Conservation (phyloP, 169 alveolate species). For the Cryptosporidium andersoni region DNA sequence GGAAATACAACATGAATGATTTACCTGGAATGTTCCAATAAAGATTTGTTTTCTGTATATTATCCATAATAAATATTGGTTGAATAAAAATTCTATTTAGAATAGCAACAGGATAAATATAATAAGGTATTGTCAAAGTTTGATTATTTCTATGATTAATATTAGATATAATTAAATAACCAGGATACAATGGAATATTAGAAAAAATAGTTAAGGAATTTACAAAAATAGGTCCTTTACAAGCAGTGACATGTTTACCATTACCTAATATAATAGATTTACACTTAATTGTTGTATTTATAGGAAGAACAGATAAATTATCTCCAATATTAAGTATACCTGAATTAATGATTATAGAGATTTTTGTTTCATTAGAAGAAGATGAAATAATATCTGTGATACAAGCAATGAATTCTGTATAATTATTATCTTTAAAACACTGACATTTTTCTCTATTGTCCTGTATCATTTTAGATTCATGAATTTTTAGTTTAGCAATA, state of each 20-base stretch:
- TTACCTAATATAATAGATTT: slow-evolving; percentile 21
- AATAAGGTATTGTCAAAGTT: background rate
- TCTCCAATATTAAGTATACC: slow-evolving; percentile 41
- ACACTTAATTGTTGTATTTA: slow-evolving; percentile 2
- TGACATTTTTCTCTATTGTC: slow-evolving; percentile 2
- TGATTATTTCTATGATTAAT: background rate
- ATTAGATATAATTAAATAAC: slow-evolving; percentile 17
- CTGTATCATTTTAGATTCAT: background rate
- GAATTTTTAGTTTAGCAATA: background rate
- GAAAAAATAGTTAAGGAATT: slow-evolving; percentile 16
- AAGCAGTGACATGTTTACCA: background rate
- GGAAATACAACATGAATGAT: slow-evolving; percentile 53
- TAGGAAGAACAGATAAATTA: slow-evolving; percentile 16
- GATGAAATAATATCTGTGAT: slow-evolving; percentile 19
- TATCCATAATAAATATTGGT: background rate
- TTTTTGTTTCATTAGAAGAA: slow-evolving; percentile 29
- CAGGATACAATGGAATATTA: slow-evolving; percentile 12
- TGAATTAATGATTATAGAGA: slow-evolving; percentile 14
- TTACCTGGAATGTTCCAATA: slow-evolving; percentile 59
- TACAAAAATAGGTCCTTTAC: slow-evolving; percentile 32
- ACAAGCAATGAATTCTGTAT: slow-evolving; percentile 12
- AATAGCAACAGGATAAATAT: slow-evolving; percentile 10
- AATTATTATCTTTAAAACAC: background rate
- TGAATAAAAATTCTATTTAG: slow-evolving; percentile 6
- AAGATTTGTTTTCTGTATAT: slow-evolving; percentile 8